Evolutionary conservation across 352 stramenopile genomes (phyloP).

Genomic region (Phytophthora fragariae): DNA sequence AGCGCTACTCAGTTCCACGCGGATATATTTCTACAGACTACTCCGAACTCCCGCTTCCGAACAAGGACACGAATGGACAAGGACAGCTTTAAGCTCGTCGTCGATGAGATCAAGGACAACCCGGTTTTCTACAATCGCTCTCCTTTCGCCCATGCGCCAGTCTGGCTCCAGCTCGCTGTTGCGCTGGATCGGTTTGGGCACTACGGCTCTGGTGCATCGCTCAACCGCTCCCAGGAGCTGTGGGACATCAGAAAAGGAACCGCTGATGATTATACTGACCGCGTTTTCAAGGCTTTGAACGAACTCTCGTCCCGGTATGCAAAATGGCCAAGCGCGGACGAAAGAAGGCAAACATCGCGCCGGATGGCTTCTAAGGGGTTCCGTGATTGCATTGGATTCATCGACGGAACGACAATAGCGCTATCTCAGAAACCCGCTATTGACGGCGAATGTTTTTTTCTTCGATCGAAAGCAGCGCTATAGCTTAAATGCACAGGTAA

Average conservation of each 20-base stretch:
- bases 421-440: too few species aligned
- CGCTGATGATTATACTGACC: too few species aligned
- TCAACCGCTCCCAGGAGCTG: not conserved
- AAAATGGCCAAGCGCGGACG: too few species aligned
- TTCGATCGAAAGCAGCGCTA: too few species aligned
- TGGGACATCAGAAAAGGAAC: not conserved
- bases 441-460: too few species aligned
- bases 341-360: too few species aligned
- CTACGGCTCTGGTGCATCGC: constrained; percentile 10
- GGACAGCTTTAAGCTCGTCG: not conserved
- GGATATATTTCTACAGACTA: not conserved
- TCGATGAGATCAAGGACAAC: not conserved
- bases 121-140: not conserved
- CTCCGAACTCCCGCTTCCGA: not conserved
- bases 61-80: not conserved
- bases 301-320: too few species aligned
- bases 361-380: too few species aligned
- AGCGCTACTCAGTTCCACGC: not conserved
- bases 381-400: too few species aligned
- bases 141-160: constrained; percentile 2
- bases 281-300: too few species aligned
- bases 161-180: constrained; percentile 14
- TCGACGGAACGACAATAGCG: too few species aligned
- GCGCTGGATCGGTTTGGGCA: constrained; percentile 9
- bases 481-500: too few species aligned